Conservation (phyloP, 1,284 basidiomycete species). For the Hypsizygus ulmarius region DNA sequence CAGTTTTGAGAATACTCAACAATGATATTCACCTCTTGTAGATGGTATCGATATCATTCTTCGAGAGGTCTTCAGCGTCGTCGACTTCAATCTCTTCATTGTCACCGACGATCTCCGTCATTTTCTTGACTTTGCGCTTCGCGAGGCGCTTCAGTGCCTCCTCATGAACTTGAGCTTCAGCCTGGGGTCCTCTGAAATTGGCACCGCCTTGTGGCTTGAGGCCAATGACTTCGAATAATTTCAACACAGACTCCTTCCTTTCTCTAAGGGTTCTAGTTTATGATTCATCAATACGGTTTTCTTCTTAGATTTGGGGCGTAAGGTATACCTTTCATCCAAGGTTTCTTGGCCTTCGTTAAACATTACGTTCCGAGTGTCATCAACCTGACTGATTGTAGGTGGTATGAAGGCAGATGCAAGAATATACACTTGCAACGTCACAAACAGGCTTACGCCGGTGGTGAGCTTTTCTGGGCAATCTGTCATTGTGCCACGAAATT, state of each 20-base stretch:
- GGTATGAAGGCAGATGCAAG: slow-evolving; percentile 61
- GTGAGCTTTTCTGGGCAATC: slow-evolving; percentile 66
- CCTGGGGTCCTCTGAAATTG: slow-evolving; percentile 33
- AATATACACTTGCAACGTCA: slow-evolving; percentile 69
- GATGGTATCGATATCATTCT: slow-evolving; percentile 77
- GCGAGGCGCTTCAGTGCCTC: slow-evolving; percentile 41
- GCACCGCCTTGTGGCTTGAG: slow-evolving; percentile 53
- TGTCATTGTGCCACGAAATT: slow-evolving; percentile 63
- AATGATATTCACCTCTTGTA: slow-evolving; percentile 62
- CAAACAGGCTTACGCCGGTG: slow-evolving; percentile 67
- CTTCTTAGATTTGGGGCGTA: background rate
- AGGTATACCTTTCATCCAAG: slow-evolving; percentile 52
- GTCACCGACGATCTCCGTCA: slow-evolving; percentile 61
- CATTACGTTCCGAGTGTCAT: slow-evolving; percentile 38
- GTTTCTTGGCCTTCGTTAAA: slow-evolving; percentile 77
- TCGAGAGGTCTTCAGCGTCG: slow-evolving; percentile 75
- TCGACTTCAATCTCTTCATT: slow-evolving; percentile 71
- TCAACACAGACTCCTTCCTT: slow-evolving; percentile 66
- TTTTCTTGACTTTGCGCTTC: slow-evolving; percentile 36
- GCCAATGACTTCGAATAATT: slow-evolving; percentile 63
- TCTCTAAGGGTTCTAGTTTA: slow-evolving; percentile 56
- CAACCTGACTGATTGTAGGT: slow-evolving; percentile 32
- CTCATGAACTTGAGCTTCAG: slow-evolving; percentile 37
- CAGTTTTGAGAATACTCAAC: background rate
- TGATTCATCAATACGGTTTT: background rate